Percentiles rank a stretch among this genome's conserved stretches.
Conservation (phyloP, 1,284 basidiomycete genomes). For the Cutaneotrichosporon sp. region DNA sequence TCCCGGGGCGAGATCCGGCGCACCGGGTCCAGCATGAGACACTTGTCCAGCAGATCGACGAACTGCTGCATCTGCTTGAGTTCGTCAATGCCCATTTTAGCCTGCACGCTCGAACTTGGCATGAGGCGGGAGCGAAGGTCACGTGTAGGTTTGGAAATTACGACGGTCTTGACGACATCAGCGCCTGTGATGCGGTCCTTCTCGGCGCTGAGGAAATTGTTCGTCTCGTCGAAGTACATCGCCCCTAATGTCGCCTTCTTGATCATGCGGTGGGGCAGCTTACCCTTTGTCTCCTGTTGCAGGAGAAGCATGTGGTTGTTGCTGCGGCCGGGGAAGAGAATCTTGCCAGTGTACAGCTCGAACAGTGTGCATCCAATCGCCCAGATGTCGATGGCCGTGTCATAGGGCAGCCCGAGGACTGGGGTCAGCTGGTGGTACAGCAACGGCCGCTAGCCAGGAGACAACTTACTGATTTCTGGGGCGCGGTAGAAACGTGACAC, state of each 20-base stretch:
- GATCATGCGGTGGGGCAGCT: constrained; percentile 88
- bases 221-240: constrained; percentile 86
- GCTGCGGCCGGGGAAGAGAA: constrained; percentile 90
- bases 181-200: constrained; percentile 73
- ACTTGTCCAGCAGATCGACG: constrained; percentile 87
- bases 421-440: constrained; percentile 7
- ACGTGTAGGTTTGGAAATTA: constrained; percentile 73
- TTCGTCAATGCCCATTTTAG: constrained; percentile 82
- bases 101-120: constrained; percentile 62
- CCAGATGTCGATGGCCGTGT: constrained; percentile 92
- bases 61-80: constrained; percentile 75
- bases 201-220: constrained; percentile 61
- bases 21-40: constrained; percentile 81
- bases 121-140: constrained; percentile 79
- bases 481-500: constrained; percentile 98
- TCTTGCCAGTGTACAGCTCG: constrained; percentile 97
- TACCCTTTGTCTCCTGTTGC: constrained; percentile 95
- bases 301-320: constrained; percentile 98
- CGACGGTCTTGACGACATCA: constrained; percentile 71
- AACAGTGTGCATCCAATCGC: constrained; percentile 96
- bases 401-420: constrained; percentile 95
- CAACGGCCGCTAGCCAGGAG: too few relatives aligned
- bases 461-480: constrained; percentile 92
- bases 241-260: constrained; percentile 89
- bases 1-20: constrained; percentile 82